Base-by-base conservation (phyloP, 2,329 filamentous ascomycete genomes). In the Pleurostoma richardsiae region DNA sequence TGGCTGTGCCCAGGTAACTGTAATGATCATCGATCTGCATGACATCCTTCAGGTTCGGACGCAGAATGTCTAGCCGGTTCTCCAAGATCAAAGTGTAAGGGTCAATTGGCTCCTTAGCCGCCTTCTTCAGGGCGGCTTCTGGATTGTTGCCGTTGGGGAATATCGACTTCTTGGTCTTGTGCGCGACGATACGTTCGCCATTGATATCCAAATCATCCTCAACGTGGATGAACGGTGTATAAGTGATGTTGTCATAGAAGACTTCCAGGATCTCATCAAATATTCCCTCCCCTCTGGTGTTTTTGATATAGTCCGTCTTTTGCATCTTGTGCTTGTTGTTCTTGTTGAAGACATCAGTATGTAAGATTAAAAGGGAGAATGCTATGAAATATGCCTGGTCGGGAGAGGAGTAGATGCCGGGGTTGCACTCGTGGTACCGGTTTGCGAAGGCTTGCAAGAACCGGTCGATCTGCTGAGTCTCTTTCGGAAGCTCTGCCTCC, bases 311-410 rank as follows among this genome's bases (percentile, higher is more conserved):
- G 60, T 97, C 94, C 1, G 79, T 71, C 62, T 95, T 95, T 61
- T 95, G 90, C 94, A 99, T 99, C 68, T 99, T 99, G 65, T 94
- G 82, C 70, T 97, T 97, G 71, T 97, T 97, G 72, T 97, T 99
- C 69, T 95, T 96, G 74, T 99, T 99, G 80, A 97, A 97, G n/a
- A 95, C 89, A 62, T 99, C 94, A 0, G 94, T 97, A 59, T 99
- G 94, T 31, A 99, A 74, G 56, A 99, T 96, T 49, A 99, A 80
- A 47, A 99, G 83, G 2, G 92, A 97, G 62, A 99, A 99, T 11
- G 92, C 90, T 53, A 97, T 92, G 59, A 97, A 96, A 64, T 97
- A 96, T n/a, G 94, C 91, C 68, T 96, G 90, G 59, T 97, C 94
- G 57, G 90, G 83, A 31, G 85, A 85, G 28, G 86, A 80, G 67